Percentiles rank a stretch among this genome's conserved stretches.
Conservation (phyloP, 1,139 yeast species). For the Saccharomycopsis hybrid region DNA sequence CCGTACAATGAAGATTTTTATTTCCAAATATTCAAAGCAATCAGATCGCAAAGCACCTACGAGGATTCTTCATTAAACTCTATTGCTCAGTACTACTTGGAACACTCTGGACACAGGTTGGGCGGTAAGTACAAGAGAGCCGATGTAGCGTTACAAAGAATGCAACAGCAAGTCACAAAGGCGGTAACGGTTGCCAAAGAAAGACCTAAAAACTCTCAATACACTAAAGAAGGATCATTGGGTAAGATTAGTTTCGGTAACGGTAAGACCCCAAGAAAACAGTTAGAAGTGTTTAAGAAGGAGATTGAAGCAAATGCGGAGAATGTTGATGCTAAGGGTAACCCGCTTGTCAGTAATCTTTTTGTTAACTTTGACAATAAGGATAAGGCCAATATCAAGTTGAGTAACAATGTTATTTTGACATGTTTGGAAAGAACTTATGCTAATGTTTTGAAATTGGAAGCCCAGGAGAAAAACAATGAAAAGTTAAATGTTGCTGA, state of each 20-base stretch:
- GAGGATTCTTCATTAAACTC: constrained; percentile 42
- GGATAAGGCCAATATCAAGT: constrained; percentile 25
- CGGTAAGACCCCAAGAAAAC: constrained; percentile 86
- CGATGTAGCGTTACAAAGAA: constrained; percentile 92
- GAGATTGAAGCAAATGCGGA: constrained; percentile 37
- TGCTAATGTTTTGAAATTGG: constrained; percentile 70
- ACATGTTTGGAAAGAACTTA: constrained; percentile 68
- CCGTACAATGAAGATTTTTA: constrained; percentile 97
- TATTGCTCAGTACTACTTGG: constrained; percentile 91
- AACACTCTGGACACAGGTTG: constrained; percentile 85
- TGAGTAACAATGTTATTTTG: constrained; percentile 33
- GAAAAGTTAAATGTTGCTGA: constrained; percentile 47
- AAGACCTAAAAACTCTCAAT: constrained; percentile 65
- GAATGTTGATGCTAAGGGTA: constrained; percentile 25
- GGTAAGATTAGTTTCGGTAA: constrained; percentile 81
- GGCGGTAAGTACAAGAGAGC: constrained; percentile 86
- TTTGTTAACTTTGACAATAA: constrained; percentile 27
- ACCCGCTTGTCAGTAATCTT: constrained; percentile 27
- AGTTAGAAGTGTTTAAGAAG: constrained; percentile 60
- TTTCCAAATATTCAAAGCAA: constrained; percentile 86
- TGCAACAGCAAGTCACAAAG: constrained; percentile 97
- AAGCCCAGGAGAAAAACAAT: constrained; percentile 72
- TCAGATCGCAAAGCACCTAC: constrained; percentile 55
- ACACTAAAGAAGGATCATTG: constrained; percentile 80
- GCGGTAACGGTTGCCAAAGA: constrained; percentile 95